Base-by-base conservation (phyloP, 31 red algal species). In the Endocladia muricata region DNA sequence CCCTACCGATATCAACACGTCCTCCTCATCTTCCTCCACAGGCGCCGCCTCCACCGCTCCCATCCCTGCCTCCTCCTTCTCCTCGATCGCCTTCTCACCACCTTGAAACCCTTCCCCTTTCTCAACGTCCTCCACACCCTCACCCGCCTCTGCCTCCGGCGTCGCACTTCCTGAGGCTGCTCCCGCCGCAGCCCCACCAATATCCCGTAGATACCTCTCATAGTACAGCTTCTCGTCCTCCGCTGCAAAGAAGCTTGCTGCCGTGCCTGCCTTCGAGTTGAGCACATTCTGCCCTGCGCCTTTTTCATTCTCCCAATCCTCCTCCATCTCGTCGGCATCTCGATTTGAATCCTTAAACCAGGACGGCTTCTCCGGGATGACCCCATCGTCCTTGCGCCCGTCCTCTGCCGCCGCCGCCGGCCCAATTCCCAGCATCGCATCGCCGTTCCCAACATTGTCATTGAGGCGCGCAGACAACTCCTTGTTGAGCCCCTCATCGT, bases 281-380 rank as follows among this genome's bases (percentile, higher is more conserved):
- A 86, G 61, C 52, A 86, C 72, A 47, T 86, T 74, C 17, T 74
- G 57, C 6, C 29, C 22, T 7, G 19, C 65, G 23, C 51, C 78
- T 32, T 70, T 44, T 38, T 88, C 84, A 3, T 78, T 57, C 29
- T 64, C 73, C 56, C 65, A 66, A 47, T 77, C 75, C 9, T 78
- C 84, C 28, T 88, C 84, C 8, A 26, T 47, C 42, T 88, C 84
- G 34, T 79, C 74, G 41, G 55, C 84, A n/a, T 41, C 60, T 15
- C 60, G 33, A 22, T 8, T 39, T 11, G 38, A 39, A 4, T 69
- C 65, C 54, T 90, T 74, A 68, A 90, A 90, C 86, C 86, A 90
- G 9, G 25, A 70, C 37, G 86, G 86, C 35, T 75, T 81, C 26
- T 90, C 86, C 36, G 86, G 86, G 55, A 90, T 74, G 44, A 72